phyloP scores from a whole-genome alignment of 179 eudicot species.

The Beta corolliflora region DNA sequence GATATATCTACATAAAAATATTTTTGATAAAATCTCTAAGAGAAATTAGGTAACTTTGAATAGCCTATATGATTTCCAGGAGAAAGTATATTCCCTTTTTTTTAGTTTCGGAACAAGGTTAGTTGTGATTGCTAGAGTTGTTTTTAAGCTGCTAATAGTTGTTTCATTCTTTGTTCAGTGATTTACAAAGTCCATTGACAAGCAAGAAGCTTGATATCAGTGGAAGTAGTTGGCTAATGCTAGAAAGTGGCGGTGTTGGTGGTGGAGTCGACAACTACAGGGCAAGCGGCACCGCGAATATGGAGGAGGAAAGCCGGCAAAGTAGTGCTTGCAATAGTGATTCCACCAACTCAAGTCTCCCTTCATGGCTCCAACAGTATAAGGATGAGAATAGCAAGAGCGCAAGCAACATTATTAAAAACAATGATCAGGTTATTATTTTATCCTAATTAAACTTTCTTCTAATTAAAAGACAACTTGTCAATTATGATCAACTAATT shows the following conservation, averaged over 20 bases:
- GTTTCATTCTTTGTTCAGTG: conserved; percentile 33
- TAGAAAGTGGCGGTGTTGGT: conserved; percentile 39
- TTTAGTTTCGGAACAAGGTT: too few relatives aligned
- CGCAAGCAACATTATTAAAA: conserved; percentile 8
- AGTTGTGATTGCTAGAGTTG: not conserved
- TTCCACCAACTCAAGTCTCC: conserved; percentile 51
- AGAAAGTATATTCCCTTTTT: not conserved
- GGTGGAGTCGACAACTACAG: conserved; percentile 32
- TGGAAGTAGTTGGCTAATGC: conserved; percentile 38
- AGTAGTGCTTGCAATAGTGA: conserved; percentile 33
- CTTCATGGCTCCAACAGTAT: conserved; percentile 59
- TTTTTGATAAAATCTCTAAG: not conserved
- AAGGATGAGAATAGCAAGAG: conserved; percentile 47
- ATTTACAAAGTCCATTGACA: conserved; percentile 37
- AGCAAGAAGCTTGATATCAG: conserved; percentile 38
- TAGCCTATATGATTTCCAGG: not conserved
- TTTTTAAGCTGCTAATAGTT: not conserved
- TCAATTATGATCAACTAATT: conserved; percentile 15
- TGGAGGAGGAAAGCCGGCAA: conserved; percentile 34
- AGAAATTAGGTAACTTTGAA: not conserved
- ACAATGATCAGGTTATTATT: conserved; percentile 44
- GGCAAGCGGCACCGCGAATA: conserved; percentile 31
- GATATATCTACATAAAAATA: not conserved
- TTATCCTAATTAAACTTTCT: conserved; percentile 14
- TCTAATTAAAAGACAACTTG: conserved; percentile 10